These are phyloP conservation scores for Salvia miltiorrhiza DNA, from an alignment of 257 asterid genomes.

Conservation along the genomic window DNA sequence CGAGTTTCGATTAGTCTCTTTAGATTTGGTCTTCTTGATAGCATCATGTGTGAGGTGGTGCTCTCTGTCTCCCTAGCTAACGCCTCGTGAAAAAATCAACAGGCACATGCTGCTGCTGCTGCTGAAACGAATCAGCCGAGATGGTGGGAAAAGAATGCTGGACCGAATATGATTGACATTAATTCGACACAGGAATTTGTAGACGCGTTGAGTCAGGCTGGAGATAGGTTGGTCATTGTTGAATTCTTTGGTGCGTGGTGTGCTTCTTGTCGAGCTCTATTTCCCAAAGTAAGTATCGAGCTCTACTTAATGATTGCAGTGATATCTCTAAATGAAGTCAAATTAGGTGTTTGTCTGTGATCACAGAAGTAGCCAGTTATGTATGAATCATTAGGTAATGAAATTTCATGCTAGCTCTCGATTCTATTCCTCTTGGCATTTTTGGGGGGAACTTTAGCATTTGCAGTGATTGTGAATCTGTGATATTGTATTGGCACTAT, in stretches of 20 bases:
- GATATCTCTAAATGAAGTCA: background rate
- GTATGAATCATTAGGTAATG: background rate
- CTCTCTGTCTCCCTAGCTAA: background rate
- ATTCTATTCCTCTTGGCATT: background rate
- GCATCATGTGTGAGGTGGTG: background rate
- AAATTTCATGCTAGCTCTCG: background rate
- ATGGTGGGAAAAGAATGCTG: slow-evolving; percentile 78
- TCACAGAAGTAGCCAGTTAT: background rate
- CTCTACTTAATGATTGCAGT: background rate
- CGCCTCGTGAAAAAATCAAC: background rate
- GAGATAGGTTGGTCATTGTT: slow-evolving; percentile 72
- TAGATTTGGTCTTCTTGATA: background rate
- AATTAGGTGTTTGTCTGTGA: background rate
- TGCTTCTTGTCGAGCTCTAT: slow-evolving; percentile 83
- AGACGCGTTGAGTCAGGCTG: slow-evolving; percentile 67
- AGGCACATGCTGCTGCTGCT: slow-evolving; percentile 52
- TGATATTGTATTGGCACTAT: no score
- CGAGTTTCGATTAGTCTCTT: background rate
- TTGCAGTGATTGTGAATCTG: background rate
- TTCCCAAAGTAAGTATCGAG: slow-evolving; percentile 74
- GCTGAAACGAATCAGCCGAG: slow-evolving; percentile 56
- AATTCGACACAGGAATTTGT: slow-evolving; percentile 70
- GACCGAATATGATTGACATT: slow-evolving; percentile 76
- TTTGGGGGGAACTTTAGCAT: background rate
- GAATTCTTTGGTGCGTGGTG: slow-evolving; percentile 85